Percentiles rank a stretch among this genome's conserved stretches.
Evolutionary conservation across 2,329 filamentous ascomycete genomes (phyloP).

Genomic region (Setomelanomma holmii): DNA sequence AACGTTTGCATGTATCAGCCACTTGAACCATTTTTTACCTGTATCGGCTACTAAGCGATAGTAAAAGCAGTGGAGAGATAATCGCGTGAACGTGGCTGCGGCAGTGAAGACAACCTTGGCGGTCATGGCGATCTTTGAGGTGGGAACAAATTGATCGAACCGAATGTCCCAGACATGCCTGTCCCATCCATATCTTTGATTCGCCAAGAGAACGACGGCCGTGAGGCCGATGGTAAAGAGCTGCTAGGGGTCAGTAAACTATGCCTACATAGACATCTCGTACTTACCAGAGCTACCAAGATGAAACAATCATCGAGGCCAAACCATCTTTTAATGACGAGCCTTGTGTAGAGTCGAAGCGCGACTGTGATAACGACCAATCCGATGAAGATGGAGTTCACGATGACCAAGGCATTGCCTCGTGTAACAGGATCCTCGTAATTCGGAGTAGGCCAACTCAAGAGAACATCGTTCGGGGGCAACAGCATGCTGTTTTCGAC

Average conservation of each 20-base stretch:
- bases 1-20: conserved; percentile 49
- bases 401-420: conserved; percentile 49
- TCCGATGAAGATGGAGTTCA: conserved; percentile 49
- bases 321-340: conserved; percentile 52
- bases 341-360: conserved; percentile 50
- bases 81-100: conserved; percentile 53
- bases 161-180: conserved; percentile 54
- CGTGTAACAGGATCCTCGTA: conserved; percentile 50
- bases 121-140: conserved; percentile 49
- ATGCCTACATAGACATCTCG: background rate
- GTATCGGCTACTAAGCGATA: conserved; percentile 54
- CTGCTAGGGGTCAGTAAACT: conserved; percentile 29
- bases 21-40: conserved; percentile 48
- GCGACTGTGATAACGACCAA: conserved; percentile 46
- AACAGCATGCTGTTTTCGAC: conserved; percentile 30
- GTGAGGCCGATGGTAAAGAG: conserved; percentile 49
- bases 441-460: conserved; percentile 51
- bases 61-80: conserved; percentile 56
- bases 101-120: conserved; percentile 53
- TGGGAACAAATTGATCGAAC: conserved; percentile 25
- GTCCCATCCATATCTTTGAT: conserved; percentile 51
- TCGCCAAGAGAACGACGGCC: conserved; percentile 51
- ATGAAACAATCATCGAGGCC: conserved; percentile 54
- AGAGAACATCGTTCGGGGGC: conserved; percentile 37
- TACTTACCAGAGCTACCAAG: conserved; percentile 47